A percentile compares a stretch with the other conserved stretches of the same genome.
phyloP scores from a whole-genome alignment of 2,329 filamentous ascomycete species.

The Fusarium incarnatum region DNA sequence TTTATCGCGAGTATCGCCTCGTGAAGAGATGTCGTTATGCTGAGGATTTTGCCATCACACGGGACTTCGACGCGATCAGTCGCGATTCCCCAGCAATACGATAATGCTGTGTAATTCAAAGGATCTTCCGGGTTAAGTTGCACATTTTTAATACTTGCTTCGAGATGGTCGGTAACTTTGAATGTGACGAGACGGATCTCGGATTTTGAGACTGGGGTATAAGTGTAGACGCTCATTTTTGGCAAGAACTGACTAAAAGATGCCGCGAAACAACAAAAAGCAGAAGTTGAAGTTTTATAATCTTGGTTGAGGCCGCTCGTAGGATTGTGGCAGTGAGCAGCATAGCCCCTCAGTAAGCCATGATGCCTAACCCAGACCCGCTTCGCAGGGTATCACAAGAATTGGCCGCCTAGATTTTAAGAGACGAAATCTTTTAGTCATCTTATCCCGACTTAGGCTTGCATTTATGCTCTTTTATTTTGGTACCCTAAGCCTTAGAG shows the following conservation, averaged over 20 bases:
- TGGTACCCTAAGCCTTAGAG: too few species aligned
- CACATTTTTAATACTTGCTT: conserved; percentile 24
- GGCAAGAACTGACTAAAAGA: rapidly evolving
- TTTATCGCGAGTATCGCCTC: conserved; percentile 17
- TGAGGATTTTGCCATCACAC: conserved; percentile 13
- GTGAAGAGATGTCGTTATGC: conserved; percentile 22
- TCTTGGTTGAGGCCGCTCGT: neutral
- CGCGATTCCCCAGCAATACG: conserved; percentile 31
- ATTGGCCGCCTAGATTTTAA: too few species aligned
- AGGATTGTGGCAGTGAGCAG: conserved; percentile 12
- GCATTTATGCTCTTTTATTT: too few species aligned
- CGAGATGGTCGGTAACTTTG: neutral
- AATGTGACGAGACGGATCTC: conserved; percentile 30
- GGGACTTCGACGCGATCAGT: neutral
- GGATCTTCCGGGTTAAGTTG: conserved; percentile 26
- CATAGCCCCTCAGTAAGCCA: conserved; percentile 2
- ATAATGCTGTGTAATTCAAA: conserved; percentile 29
- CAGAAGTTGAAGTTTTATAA: rapidly evolving
- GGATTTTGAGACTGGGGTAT: conserved; percentile 7
- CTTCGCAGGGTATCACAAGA: too few species aligned
- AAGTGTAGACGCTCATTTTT: conserved; percentile 19
- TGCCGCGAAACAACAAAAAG: rapidly evolving
- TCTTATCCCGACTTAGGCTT: too few species aligned
- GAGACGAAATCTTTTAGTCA: too few species aligned
- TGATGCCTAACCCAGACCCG: neutral